Evolutionary conservation across 2,329 filamentous ascomycete species (phyloP), one percentile per base, ranked within the genome.

Genomic region (Achaetomium macrosporum): DNA sequence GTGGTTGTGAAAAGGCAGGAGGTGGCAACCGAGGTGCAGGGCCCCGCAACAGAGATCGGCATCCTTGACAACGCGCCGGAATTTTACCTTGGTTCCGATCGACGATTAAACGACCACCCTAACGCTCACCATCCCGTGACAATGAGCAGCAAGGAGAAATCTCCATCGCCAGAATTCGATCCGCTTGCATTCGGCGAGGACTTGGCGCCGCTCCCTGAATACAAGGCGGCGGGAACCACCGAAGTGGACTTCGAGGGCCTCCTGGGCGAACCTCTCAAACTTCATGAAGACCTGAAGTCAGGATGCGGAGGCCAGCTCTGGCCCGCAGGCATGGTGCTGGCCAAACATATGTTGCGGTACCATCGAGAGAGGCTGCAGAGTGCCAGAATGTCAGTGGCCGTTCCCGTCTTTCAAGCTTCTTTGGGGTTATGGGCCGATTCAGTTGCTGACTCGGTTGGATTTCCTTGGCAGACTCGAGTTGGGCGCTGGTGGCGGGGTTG

Each of bases 221-320:
- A 81, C 70, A 84, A 83, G 67, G 64, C 71, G 1, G 76, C 79
- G 16, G 75, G 74, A 44, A 77, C 76, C 45, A 75, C 73, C 15
- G 68, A 68, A 25, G 69, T 82, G 48, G 74, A 79, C 63, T 93
- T 97, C 65, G 85, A 87, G 57, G 86, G 88, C 37, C 78, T 93
- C 48, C 76, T 96, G 33, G 70, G 76, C 17, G 73, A 79, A 44
- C 84, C 87, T 11, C 77, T 97, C 56, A 76, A 80, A 55, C 80
- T 97, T 15, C 87, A 88, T 64, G 90, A 96, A 69, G 91, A 97
- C 69, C 78, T 96, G 44, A 82, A 81, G 53, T 82, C 88, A 58
- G 93, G 93, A 56, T 97, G 93, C 69, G 93, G 93, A 45, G 93
- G 93, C 2, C 88, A 95, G 70, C 78, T 95, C 11, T 97, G 93